Evolutionary conservation across 1,284 basidiomycete genomes (phyloP), one percentile per base, ranked within the genome.

Genomic region (Ustilago esculenta): DNA sequence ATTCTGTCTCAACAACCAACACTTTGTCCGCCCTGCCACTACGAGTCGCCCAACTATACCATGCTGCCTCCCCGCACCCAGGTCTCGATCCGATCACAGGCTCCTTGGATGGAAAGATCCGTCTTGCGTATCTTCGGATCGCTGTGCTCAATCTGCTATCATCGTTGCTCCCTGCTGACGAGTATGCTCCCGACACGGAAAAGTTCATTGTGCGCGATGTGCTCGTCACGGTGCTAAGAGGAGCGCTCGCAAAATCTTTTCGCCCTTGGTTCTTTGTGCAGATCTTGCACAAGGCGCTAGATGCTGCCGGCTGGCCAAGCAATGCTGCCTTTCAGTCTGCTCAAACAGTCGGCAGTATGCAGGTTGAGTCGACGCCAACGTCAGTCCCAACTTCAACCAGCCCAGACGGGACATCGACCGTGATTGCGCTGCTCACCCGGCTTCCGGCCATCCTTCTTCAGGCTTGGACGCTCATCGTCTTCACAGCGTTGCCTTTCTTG

Each of bases 241-340:
- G 59, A 12, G 55, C 51, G 20, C 49, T 72, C 2, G 60, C 53
- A 23, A 57, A 57, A 9, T 58, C 59, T 0, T 57, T 46, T 17
- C 56, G 70, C 9, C 70, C 70, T 2, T 72, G 70, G 65, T 72
- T 72, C 39, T 49, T 72, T 24, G 61, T 65, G 9, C 70, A 69
- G 58, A 72, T 65, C 37, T 27, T 69, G 0, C 48, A 72, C 56
- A 72, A 64, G 42, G 53, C 36, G 9, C 48, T 72, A 4, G 70
- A 72, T 20, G 45, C 52, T 11, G 32, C 39, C 6, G 52, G 52
- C 17, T 71, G 61, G 61, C 24, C 50, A 18, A 54, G 50, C 42
- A 12, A 58, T 30, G 55, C 54, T 12, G 15, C 24, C 12, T 30
- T 47, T 9, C 29, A 37, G 15, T 25, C 50, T 27, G 14, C 18